Evolutionary conservation across 2,329 filamentous ascomycete species (phyloP).

Genomic region (Claviceps capensis): DNA sequence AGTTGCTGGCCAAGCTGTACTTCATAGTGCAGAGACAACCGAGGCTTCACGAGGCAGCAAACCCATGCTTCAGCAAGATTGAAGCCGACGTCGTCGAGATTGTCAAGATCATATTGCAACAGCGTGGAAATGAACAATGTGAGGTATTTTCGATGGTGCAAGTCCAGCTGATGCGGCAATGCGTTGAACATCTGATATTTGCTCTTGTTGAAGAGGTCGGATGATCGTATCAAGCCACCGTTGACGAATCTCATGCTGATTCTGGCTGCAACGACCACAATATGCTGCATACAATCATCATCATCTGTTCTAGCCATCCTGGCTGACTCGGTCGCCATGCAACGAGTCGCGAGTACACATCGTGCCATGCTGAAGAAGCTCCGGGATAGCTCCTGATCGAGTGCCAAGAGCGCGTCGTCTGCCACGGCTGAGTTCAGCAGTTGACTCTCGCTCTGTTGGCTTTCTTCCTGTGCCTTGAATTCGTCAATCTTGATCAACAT

Average conservation of each 20-base stretch:
- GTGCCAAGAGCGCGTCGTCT: constrained; percentile 32
- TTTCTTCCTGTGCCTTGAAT: constrained; percentile 23
- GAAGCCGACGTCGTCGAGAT: constrained; percentile 32
- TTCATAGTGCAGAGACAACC: constrained; percentile 31
- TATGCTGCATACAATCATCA: constrained; percentile 28
- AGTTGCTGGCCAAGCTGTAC: constrained; percentile 34
- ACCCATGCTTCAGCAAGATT: constrained; percentile 39
- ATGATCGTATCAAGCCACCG: constrained; percentile 28
- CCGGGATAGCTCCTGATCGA: constrained; percentile 35
- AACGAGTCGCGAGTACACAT: constrained; percentile 18
- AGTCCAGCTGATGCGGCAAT: constrained; percentile 23
- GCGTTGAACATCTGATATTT: constrained; percentile 37
- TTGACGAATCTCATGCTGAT: constrained; percentile 31
- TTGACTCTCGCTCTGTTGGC: constrained; percentile 24
- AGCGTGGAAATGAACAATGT: constrained; percentile 38
- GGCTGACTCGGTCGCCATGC: constrained; percentile 6
- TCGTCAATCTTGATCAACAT: constrained; percentile 33
- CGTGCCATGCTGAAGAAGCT: constrained; percentile 35
- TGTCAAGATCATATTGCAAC: constrained; percentile 30
- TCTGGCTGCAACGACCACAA: constrained; percentile 30
- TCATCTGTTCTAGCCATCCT: constrained; percentile 11
- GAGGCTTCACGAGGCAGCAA: constrained; percentile 36
- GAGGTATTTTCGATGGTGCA: constrained; percentile 30
- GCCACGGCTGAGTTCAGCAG: constrained; percentile 25
- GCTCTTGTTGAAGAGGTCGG: constrained; percentile 31